These are phyloP conservation scores for Drechslerella coelobrocha DNA, from an alignment of 2,329 filamentous ascomycete genomes.

Conservation along the genomic window DNA sequence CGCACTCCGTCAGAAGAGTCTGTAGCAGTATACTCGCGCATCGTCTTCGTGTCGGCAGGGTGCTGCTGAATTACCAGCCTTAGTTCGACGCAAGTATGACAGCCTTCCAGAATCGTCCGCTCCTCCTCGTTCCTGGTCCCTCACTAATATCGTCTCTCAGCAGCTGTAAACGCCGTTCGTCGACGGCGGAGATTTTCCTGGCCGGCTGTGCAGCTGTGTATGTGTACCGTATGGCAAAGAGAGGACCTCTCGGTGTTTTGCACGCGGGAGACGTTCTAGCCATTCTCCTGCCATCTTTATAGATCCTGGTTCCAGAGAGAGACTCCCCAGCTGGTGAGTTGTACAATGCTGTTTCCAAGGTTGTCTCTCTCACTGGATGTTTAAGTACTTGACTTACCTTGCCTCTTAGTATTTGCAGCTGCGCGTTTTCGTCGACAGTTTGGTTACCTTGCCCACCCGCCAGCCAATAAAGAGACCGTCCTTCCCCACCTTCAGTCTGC, in stretches of 20 bases:
- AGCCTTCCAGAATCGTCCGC: constrained; percentile 12
- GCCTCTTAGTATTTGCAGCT: constrained; percentile 19
- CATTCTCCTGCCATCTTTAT: constrained; percentile 30
- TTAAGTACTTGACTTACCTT: constrained; percentile 14
- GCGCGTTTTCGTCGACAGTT: constrained; percentile 34
- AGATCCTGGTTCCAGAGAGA: constrained; percentile 40
- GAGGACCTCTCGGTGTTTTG: background rate
- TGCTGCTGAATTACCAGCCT: constrained; percentile 18
- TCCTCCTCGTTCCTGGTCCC: constrained; percentile 4
- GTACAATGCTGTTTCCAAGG: constrained; percentile 45
- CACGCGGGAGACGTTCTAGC: constrained; percentile 21
- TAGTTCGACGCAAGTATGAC: constrained; percentile 29
- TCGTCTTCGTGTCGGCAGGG: constrained; percentile 1
- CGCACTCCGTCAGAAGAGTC: constrained; percentile 3
- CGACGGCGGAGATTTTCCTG: constrained; percentile 27
- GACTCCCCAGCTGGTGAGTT: constrained; percentile 37
- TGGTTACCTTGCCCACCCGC: constrained; percentile 39
- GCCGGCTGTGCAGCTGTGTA: constrained; percentile 37
- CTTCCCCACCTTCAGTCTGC: constrained; percentile 46
- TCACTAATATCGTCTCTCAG: constrained; percentile 11
- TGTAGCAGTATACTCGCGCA: no score
- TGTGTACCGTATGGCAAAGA: constrained; percentile 50
- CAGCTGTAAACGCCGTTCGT: constrained; percentile 14
- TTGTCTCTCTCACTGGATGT: constrained; percentile 32
- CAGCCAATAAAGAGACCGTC: constrained; percentile 45